A percentile compares a stretch with the other conserved stretches of the same genome.
Evolutionary conservation across 1,284 basidiomycete species (phyloP).

Genomic region (Macrocybe sp.): DNA sequence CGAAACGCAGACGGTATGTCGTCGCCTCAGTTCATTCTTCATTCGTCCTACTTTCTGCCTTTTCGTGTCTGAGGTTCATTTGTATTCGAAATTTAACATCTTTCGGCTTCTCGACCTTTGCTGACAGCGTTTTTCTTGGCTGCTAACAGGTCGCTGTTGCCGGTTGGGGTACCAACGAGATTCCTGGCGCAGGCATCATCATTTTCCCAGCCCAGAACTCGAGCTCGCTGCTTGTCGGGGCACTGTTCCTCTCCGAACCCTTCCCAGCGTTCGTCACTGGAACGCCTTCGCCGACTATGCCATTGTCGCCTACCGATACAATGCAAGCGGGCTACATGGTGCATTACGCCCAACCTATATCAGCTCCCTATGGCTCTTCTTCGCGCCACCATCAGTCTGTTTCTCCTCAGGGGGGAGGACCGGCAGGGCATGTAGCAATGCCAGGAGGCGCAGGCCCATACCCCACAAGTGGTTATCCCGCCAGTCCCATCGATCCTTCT

Average conservation of each 20-base stretch:
- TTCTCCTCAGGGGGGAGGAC: conserved; percentile 18
- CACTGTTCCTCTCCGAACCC: conserved; percentile 43
- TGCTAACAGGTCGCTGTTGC: conserved; percentile 46
- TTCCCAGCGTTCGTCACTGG: conserved; percentile 50
- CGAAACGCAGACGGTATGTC: conserved; percentile 49
- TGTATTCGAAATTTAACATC: no score
- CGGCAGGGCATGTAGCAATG: no score
- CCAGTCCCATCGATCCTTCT: conserved; percentile 26
- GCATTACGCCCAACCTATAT: conserved; percentile 24
- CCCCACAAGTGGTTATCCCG: conserved; percentile 22
- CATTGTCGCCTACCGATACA: conserved; percentile 22
- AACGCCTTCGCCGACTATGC: conserved; percentile 21
- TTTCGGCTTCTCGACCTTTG: no score
- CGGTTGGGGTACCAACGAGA: conserved; percentile 44
- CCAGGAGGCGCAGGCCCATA: no score
- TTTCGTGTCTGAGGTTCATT: conserved; percentile 2
- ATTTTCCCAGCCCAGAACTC: conserved; percentile 55
- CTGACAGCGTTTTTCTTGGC: no score
- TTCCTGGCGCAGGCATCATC: conserved; percentile 49
- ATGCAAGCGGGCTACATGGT: conserved; percentile 23
- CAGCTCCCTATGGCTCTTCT: conserved; percentile 24
- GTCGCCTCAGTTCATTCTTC: background rate
- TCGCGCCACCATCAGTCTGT: conserved; percentile 27
- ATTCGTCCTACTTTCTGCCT: background rate
- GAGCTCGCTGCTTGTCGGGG: conserved; percentile 52